Percentiles rank a stretch among this genome's conserved stretches.
These are phyloP conservation scores for Chytriomyces hyalinus DNA, from an alignment of 192 early-diverging fungal genomes.

Conservation along the genomic window DNA sequence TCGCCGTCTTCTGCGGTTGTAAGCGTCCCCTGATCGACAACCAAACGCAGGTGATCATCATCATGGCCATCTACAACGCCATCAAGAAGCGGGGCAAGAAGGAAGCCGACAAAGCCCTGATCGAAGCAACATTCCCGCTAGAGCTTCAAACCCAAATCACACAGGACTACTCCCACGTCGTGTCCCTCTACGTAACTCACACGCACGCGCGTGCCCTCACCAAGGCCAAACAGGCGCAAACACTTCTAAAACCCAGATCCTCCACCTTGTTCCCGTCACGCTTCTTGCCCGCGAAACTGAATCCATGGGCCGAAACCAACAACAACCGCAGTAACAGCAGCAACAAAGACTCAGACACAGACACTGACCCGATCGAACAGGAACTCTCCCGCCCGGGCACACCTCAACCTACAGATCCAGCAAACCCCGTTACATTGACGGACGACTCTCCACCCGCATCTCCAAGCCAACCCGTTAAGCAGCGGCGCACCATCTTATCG, in stretches of 20 bases:
- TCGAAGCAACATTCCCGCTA: slow-evolving; percentile 5
- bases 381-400: background rate
- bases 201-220: background rate
- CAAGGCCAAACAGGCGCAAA: background rate
- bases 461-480: background rate
- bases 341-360: background rate
- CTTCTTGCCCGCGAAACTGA: background rate
- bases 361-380: background rate
- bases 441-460: background rate
- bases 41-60: background rate
- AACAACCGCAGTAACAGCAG: background rate
- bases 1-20: no score
- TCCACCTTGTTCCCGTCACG: background rate
- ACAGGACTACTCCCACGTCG: slow-evolving; percentile 1
- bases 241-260: background rate
- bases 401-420: background rate
- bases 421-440: background rate
- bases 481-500: background rate
- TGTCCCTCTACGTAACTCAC: background rate
- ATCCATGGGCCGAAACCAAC: background rate
- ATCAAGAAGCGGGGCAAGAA: slow-evolving; percentile 26
- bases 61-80: slow-evolving; percentile 25
- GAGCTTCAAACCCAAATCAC: slow-evolving; percentile 21
- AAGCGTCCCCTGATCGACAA: no score
- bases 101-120: slow-evolving; percentile 17